Evolutionary conservation across 441 rosid genomes (phyloP), one percentile per base, ranked within the genome.

Genomic region (Dalechampia spathulata): DNA sequence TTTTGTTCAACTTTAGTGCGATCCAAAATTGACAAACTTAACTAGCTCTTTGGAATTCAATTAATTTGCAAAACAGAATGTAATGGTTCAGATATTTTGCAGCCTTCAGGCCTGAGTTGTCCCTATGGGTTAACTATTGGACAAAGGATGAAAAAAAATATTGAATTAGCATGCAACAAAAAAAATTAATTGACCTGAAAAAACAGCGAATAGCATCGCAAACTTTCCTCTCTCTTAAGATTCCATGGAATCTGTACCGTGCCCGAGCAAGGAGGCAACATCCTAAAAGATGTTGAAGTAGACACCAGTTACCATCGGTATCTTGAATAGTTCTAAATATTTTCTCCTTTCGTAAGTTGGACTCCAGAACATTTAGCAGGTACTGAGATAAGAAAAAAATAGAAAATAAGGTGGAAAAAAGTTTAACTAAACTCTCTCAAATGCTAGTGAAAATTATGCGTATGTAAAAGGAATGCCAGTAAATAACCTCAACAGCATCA

Each of bases 221-320:
- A 28, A 79, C 78, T 83, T 94, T 94, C 65, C 52, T 81, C 69
- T 88, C 98, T 76, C 73, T 86, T 70, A 62, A 40, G 59, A 65
- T 43, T 63, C 90, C 83, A 59, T 78, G 79, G 41, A 75, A 73
- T 57, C 77, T 79, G 68, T 74, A 76, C 45, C 77, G 86, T 20
- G 86, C 86, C 75, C 88, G 96, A 63, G 82, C 86, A 62, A 94
- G 92, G 71, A 84, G 74, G 83, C 96, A 88, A 67, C 90, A 87
- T 60, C 98, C 99, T 58, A 85, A 72, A 65, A 90, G 92, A 79
- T 94, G 98, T 66, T 94, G 96, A 71, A 86, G 87, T 38, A 86
- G 62, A 57, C 87, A 84, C 99, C 98, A 94, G 65, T 84, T 81
- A 66, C 92, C 90, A 42, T 72, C 77, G 58, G 58, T 53, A 63